These are phyloP conservation scores for Eucalyptus melliodora DNA, from an alignment of 345 rosid species.

Conservation along the genomic window DNA sequence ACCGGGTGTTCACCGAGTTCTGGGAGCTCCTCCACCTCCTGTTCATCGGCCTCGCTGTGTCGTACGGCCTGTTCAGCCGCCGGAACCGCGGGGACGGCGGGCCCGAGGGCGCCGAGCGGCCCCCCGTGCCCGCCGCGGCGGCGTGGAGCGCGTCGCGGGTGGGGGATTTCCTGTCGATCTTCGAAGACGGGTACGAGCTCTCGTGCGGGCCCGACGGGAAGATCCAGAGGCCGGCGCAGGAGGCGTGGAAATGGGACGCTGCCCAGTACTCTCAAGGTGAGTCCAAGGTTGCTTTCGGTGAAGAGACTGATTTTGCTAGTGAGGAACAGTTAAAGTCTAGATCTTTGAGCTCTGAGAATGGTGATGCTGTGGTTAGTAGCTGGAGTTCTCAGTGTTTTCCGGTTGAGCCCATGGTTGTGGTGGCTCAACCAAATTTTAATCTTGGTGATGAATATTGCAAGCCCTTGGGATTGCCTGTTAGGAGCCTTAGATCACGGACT, in stretches of 20 bases:
- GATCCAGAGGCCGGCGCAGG: neutral
- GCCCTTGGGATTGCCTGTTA: conserved; percentile 71
- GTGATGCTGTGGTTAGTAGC: conserved; percentile 15
- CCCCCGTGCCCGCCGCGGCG: neutral
- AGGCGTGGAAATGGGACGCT: neutral
- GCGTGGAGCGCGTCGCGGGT: conserved; percentile 22
- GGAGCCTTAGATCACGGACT: conserved; percentile 46
- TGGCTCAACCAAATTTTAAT: conserved; percentile 35
- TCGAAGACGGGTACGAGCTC: conserved; percentile 34
- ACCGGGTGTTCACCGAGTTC: conserved; percentile 33
- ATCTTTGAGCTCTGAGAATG: neutral
- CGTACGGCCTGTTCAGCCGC: conserved; percentile 75
- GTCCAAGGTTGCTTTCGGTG: neutral
- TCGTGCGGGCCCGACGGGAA: conserved; percentile 8
- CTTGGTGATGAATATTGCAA: conserved; percentile 11
- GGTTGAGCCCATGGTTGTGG: conserved; percentile 38
- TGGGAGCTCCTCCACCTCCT: conserved; percentile 70
- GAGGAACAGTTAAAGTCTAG: neutral
- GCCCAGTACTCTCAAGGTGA: neutral
- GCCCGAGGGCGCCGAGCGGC: conserved; percentile 12
- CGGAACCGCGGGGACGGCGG: conserved; percentile 6
- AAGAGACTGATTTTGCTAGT: neutral
- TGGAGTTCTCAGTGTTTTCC: conserved; percentile 57
- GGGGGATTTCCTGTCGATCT: conserved; percentile 41
- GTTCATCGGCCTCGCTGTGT: conserved; percentile 73